These are phyloP conservation scores for Dothideomycetes sp. DNA, from an alignment of 2,329 filamentous ascomycete genomes.

Conservation along the genomic window DNA sequence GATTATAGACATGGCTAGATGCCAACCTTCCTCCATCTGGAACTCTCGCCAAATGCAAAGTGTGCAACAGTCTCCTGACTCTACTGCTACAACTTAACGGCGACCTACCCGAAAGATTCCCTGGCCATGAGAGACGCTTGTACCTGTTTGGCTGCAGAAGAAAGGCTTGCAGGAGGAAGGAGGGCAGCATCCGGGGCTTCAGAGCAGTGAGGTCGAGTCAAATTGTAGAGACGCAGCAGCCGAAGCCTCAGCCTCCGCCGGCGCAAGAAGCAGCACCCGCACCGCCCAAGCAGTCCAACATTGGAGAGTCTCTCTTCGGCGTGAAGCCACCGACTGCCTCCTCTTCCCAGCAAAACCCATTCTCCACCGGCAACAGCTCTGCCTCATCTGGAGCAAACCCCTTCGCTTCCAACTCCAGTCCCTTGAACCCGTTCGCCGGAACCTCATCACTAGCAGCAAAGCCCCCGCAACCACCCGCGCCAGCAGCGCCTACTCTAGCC, in stretches of 20 bases:
- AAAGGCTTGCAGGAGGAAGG: constrained; percentile 68
- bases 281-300: constrained; percentile 27
- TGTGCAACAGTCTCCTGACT: constrained; percentile 74
- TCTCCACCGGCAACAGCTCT: constrained; percentile 38
- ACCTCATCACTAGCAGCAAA: constrained; percentile 32
- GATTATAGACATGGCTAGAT: constrained; percentile 81
- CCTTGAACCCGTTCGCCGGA: constrained; percentile 47
- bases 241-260: constrained; percentile 17
- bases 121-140: constrained; percentile 73
- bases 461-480: constrained; percentile 25
- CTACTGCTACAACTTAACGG: constrained; percentile 85
- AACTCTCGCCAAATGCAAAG: constrained; percentile 70
- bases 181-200: constrained; percentile 68
- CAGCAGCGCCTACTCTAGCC: constrained; percentile 43
- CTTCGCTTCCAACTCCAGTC: constrained; percentile 36
- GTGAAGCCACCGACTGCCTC: constrained; percentile 33
- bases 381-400: constrained; percentile 49
- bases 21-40: constrained; percentile 59
- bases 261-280: constrained; percentile 14
- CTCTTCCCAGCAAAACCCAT: constrained; percentile 43
- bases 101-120: constrained; percentile 77
- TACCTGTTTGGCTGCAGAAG: constrained; percentile 77
- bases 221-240: constrained; percentile 14
- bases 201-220: constrained; percentile 50
- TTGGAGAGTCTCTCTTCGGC: constrained; percentile 64